Evolutionary conservation across 192 early-diverging fungal genomes (phyloP), one percentile per base, ranked within the genome.

Genomic region (Entomortierella parvispora): DNA sequence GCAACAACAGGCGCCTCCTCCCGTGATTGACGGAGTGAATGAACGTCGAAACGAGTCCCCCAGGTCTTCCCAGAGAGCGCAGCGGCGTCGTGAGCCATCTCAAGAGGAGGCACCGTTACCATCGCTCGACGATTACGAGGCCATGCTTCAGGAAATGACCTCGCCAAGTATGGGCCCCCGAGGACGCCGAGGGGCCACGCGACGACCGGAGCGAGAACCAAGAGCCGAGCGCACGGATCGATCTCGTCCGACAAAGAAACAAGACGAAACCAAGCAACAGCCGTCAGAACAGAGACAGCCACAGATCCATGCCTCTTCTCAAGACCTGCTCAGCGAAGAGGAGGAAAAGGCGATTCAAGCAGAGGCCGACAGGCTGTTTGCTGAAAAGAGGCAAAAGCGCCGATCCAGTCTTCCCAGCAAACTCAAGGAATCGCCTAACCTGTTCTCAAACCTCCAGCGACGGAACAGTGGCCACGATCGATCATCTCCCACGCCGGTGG

Each of bases 381-480:
- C 58, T 2, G 58, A 76, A 0, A 48, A 52, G 18, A 67, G 56
- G 37, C 14, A 62, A 15, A 51, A 52, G 26, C 59, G 72, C 8
- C 59, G 72, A n/a, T 67, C 64, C 65, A 76, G 72, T 63, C 47
- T 76, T 20, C 72, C 72, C 37, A 62, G 65, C 34, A 76, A 62
- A 49, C 72, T 76, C 51, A 66, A 68, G 23, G 32, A 40, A 11
- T 11, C 58, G 6, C 64, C 72, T n/a, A 58, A 37, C 29, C 8
- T 76, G 29, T 63, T 76, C 25, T 33, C 55, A 17, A 42, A 44
- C 17, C 15, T 61, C 34, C 54, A 58, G 25, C 64, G 64, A n/a
- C 64, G 54, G 40, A 72, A 44, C 40, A 53, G 68, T 42, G 40
- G 70, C 47, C 43, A 15, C 51, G 51, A 33, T 31, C 55, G 57